phyloP scores from a whole-genome alignment of 495 filamentous ascomycete genomes.

The Penicillium goetzii region DNA sequence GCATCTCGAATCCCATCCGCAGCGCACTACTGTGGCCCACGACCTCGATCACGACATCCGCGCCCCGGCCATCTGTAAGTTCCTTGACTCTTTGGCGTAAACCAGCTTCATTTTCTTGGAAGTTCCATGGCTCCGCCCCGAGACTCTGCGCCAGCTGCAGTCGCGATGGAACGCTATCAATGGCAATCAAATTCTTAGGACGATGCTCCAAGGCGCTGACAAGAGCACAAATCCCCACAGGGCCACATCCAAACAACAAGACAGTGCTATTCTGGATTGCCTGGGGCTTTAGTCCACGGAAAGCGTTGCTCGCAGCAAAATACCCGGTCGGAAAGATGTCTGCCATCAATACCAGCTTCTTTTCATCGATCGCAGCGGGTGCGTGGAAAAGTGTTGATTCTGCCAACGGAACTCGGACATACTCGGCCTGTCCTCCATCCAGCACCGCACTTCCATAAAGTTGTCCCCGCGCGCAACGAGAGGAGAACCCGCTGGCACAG shows the following conservation, averaged over 20 bases:
- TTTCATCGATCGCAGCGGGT: slow-evolving; percentile 69
- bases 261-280: slow-evolving; percentile 65
- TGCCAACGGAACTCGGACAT: slow-evolving; percentile 78
- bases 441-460: slow-evolving; percentile 72
- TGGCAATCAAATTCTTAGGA: slow-evolving; percentile 76
- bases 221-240: slow-evolving; percentile 82
- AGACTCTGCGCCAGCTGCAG: slow-evolving; percentile 70
- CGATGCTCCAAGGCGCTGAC: slow-evolving; percentile 72
- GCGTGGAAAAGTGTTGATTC: slow-evolving; percentile 75
- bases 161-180: slow-evolving; percentile 75
- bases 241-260: slow-evolving; percentile 83
- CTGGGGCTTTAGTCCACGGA: slow-evolving; percentile 57
- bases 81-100: slow-evolving; percentile 62
- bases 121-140: slow-evolving; percentile 82
- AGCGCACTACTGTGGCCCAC: slow-evolving; percentile 80
- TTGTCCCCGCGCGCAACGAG: slow-evolving; percentile 63
- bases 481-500: slow-evolving; percentile 55
- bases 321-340: slow-evolving; percentile 74
- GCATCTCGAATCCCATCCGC: slow-evolving; percentile 75
- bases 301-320: slow-evolving; percentile 78
- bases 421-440: slow-evolving; percentile 89
- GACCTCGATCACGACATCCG: slow-evolving; percentile 85
- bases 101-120: slow-evolving; percentile 63
- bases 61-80: slow-evolving; percentile 76
- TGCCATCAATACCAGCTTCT: slow-evolving; percentile 67